A percentile compares a stretch with the other conserved stretches of the same genome.
Evolutionary conservation across 2,329 filamentous ascomycete species (phyloP).

Genomic region (Chaetomiaceae sp.): DNA sequence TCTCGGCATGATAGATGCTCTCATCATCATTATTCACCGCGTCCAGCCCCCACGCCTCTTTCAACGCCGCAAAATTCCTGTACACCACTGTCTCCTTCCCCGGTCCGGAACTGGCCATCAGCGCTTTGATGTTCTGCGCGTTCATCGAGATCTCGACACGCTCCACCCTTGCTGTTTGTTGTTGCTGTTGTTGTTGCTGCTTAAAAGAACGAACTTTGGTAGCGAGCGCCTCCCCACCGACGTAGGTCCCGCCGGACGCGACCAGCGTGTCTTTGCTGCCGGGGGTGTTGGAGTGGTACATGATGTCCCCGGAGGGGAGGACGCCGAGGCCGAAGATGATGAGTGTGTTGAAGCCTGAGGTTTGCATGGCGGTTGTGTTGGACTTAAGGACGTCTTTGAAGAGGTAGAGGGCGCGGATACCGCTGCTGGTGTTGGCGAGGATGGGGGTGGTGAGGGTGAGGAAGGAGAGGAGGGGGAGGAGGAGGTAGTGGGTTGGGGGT

Average conservation of each 20-base stretch:
- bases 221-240: slow-evolving; percentile 44
- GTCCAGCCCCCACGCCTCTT: slow-evolving; percentile 39
- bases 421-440: too few relatives aligned
- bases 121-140: slow-evolving; percentile 36
- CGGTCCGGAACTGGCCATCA: slow-evolving; percentile 35
- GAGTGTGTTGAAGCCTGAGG: slow-evolving; percentile 39
- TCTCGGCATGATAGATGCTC: slow-evolving; percentile 38
- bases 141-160: slow-evolving; percentile 42
- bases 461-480: too few relatives aligned
- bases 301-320: slow-evolving; percentile 39
- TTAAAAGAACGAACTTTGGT: slow-evolving; percentile 43
- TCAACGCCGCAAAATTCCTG: slow-evolving; percentile 38
- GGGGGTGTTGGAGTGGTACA: slow-evolving; percentile 41
- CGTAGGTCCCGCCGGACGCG: slow-evolving; percentile 39
- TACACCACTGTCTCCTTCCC: slow-evolving; percentile 33
- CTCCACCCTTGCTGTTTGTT: slow-evolving; percentile 33
- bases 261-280: slow-evolving; percentile 34
- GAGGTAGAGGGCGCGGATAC: slow-evolving; percentile 32
- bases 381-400: slow-evolving; percentile 44
- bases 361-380: slow-evolving; percentile 37
- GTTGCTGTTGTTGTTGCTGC: slow-evolving; percentile 26
- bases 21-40: slow-evolving; percentile 46
- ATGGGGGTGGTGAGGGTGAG: too few relatives aligned
- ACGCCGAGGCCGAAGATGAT: slow-evolving; percentile 43
- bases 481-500: too few relatives aligned